These are phyloP conservation scores for Eimeria brunetti DNA, from an alignment of 169 alveolate genomes.

Conservation along the genomic window DNA sequence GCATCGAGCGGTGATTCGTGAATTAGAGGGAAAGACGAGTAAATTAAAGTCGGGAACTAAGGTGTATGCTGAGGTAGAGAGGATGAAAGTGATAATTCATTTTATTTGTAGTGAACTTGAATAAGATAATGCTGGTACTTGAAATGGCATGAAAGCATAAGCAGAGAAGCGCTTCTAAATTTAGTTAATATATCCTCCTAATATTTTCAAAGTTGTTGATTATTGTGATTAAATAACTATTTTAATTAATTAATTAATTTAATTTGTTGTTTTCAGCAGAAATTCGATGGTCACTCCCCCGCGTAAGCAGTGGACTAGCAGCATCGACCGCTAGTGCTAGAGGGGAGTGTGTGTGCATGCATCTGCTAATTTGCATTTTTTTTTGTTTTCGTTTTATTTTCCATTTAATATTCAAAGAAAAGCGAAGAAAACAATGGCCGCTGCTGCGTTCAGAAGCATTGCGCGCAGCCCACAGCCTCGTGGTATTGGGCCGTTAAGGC, in stretches of 20 bases:
- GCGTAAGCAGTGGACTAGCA: not conserved
- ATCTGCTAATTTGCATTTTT: not conserved
- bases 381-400: not conserved
- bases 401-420: not conserved
- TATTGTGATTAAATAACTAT: not conserved
- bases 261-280: not conserved
- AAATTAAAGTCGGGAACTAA: too few species aligned
- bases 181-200: too few species aligned
- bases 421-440: not conserved
- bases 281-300: not conserved
- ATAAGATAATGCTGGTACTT: not conserved
- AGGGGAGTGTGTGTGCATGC: not conserved
- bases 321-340: slow-evolving; percentile 13
- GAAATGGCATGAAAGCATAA: not conserved
- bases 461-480: slow-evolving; percentile 4
- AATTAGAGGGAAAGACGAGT: not conserved
- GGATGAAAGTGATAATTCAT: not conserved
- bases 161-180: not conserved
- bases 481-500: not conserved
- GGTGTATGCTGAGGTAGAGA: not conserved
- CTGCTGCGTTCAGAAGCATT: not conserved
- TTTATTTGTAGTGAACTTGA: not conserved
- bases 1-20: not conserved
- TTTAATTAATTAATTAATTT: not conserved
- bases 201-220: not conserved